A percentile compares a stretch with the other conserved stretches of the same genome.
Conservation (phyloP, 2,329 filamentous ascomycete genomes). For the Cladobotryum mycophilum region DNA sequence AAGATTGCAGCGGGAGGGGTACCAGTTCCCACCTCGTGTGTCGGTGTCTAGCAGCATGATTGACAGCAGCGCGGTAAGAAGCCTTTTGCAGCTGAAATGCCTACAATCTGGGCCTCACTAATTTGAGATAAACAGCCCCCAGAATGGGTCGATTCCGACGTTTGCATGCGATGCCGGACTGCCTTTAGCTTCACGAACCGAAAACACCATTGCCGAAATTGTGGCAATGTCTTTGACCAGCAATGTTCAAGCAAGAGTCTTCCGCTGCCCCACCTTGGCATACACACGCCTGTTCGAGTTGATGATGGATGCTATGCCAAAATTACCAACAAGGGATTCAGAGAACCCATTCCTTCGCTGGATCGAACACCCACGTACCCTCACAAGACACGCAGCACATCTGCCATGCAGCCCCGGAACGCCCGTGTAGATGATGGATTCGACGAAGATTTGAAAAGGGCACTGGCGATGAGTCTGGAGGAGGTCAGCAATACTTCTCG, state of each 20-base stretch:
- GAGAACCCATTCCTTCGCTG: conserved; percentile 36
- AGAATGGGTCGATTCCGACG: conserved; percentile 96
- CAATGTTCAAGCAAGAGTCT: conserved; percentile 87
- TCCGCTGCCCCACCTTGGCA: conserved; percentile 86
- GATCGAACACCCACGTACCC: conserved; percentile 45
- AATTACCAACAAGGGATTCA: conserved; percentile 63
- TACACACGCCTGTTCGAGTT: conserved; percentile 83
- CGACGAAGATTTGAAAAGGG: conserved; percentile 89
- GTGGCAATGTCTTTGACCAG: conserved; percentile 94
- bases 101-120: neutral
- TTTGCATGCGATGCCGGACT: conserved; percentile 96
- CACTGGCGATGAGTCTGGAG: conserved; percentile 93
- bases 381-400: conserved; percentile 59
- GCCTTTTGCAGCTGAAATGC: neutral
- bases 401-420: conserved; percentile 80
- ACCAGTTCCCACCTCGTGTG: conserved; percentile 78
- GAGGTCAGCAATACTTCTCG: conserved; percentile 73
- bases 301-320: conserved; percentile 94
- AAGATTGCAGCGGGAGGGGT: conserved; percentile 75
- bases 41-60: conserved; percentile 95
- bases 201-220: conserved; percentile 97
- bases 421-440: conserved; percentile 85
- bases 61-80: conserved; percentile 85
- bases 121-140: conserved; percentile 57
- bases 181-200: conserved; percentile 96